Evolutionary conservation across 768 basidiomycete species (phyloP).

Genomic region (Pleurotus eryngii): DNA sequence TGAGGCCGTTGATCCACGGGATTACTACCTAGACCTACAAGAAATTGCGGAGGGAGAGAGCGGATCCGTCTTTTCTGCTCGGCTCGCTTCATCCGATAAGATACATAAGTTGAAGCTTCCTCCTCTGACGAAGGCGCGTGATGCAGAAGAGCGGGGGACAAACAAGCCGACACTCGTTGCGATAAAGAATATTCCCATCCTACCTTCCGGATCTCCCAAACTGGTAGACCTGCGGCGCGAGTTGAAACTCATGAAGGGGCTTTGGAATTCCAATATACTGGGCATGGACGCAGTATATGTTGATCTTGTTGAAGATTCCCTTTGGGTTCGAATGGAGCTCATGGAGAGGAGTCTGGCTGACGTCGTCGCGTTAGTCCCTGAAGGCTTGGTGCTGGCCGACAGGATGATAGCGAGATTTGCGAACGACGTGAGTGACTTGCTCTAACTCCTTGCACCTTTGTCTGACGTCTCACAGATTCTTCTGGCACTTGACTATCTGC

Average conservation of each 20-base stretch:
- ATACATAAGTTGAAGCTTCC: slow-evolving; percentile 40
- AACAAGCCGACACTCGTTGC: slow-evolving; percentile 53
- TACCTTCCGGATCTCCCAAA: slow-evolving; percentile 58
- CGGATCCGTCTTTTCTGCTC: slow-evolving; percentile 61
- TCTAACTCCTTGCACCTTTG: slow-evolving; percentile 3
- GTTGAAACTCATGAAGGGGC: slow-evolving; percentile 50
- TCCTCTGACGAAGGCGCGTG: slow-evolving; percentile 33
- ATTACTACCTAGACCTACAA: slow-evolving; percentile 61
- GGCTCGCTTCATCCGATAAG: slow-evolving; percentile 31
- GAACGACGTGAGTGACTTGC: slow-evolving; percentile 59
- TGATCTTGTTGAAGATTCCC: slow-evolving; percentile 56
- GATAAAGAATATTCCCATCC: slow-evolving; percentile 69
- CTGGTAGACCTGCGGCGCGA: slow-evolving; percentile 61
- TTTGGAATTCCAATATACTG: slow-evolving; percentile 62
- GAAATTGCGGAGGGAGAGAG: slow-evolving; percentile 86
- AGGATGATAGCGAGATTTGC: slow-evolving; percentile 70
- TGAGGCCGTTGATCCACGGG: slow-evolving; percentile 55
- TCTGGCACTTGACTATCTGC: slow-evolving; percentile 62
- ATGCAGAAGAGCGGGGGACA: slow-evolving; percentile 30
- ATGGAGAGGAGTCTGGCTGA: slow-evolving; percentile 89
- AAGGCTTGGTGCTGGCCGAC: slow-evolving; percentile 66
- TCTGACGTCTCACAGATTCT: slow-evolving; percentile 45
- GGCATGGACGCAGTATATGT: slow-evolving; percentile 70
- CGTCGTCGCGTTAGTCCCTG: slow-evolving; percentile 59
- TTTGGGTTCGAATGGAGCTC: slow-evolving; percentile 89